Conservation (phyloP, 352 stramenopile genomes). For the Phytopythium helicoides region DNA sequence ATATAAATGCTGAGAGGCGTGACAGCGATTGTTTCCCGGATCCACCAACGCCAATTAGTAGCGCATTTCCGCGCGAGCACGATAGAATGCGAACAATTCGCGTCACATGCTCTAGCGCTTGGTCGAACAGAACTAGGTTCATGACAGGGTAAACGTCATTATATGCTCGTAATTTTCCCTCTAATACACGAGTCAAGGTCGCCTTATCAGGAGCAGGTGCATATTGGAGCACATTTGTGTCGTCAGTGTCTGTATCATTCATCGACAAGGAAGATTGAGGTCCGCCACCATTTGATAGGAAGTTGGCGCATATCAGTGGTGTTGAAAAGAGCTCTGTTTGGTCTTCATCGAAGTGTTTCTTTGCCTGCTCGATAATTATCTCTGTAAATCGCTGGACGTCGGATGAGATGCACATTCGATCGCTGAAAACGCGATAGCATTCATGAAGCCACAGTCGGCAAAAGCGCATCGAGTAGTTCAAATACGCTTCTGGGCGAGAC, state of each 20-base stretch:
- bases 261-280: conserved; percentile 1
- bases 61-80: conserved; percentile 70
- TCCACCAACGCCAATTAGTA: conserved; percentile 84
- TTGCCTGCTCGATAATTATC: conserved; percentile 81
- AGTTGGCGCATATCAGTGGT: conserved; percentile 74
- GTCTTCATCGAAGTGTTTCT: conserved; percentile 87
- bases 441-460: conserved; percentile 91
- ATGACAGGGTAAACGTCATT: conserved; percentile 94
- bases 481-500: conserved; percentile 57
- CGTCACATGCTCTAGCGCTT: conserved; percentile 87
- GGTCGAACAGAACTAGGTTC: conserved; percentile 91
- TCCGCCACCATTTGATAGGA: conserved; percentile 24
- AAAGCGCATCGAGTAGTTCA: conserved; percentile 61
- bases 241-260: conserved; percentile 3
- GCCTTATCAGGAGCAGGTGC: conserved; percentile 47
- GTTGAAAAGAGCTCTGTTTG: conserved; percentile 62
- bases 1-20: conserved; percentile 89
- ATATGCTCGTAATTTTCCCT: conserved; percentile 76
- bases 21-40: conserved; percentile 90
- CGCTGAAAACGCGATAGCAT: conserved; percentile 89
- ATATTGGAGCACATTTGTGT: conserved; percentile 31
- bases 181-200: conserved; percentile 49
- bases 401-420: conserved; percentile 77
- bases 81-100: conserved; percentile 86
- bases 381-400: conserved; percentile 81